These are phyloP conservation scores for Dicorynia guianensis DNA, from an alignment of 306 rosid species.

Conservation along the genomic window DNA sequence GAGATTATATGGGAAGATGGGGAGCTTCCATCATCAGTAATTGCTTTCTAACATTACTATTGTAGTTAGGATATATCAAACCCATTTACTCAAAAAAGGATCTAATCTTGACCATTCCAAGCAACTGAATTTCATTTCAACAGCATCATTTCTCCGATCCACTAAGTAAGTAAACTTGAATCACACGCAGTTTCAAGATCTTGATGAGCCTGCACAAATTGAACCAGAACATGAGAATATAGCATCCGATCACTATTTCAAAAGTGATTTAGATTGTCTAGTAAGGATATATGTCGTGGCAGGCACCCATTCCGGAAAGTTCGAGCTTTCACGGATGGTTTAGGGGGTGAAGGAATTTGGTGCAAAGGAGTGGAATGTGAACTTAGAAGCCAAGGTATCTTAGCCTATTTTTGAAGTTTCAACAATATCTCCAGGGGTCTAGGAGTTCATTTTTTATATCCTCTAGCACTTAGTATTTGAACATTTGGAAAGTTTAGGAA, in stretches of 20 bases:
- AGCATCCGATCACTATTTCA: slow-evolving; percentile 44
- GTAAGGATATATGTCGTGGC: no score
- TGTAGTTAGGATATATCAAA: slow-evolving; percentile 38
- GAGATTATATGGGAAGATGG: slow-evolving; percentile 89
- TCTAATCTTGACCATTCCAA: slow-evolving; percentile 64
- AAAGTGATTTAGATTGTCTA: no score
- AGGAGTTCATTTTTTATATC: no score
- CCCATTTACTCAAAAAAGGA: slow-evolving; percentile 44
- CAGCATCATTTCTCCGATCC: slow-evolving; percentile 61
- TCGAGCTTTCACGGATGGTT: no score
- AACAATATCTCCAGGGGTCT: no score
- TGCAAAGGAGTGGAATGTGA: slow-evolving; percentile 50
- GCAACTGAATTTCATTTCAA: slow-evolving; percentile 76
- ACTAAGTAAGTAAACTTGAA: slow-evolving; percentile 63
- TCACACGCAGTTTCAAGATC: slow-evolving; percentile 69
- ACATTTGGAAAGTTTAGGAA: no score
- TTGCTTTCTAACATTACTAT: slow-evolving; percentile 64
- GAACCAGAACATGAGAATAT: slow-evolving; percentile 58
- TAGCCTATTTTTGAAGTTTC: no score
- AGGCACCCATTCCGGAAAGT: slow-evolving; percentile 56
- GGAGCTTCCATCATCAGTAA: slow-evolving; percentile 78
- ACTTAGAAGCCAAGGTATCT: slow-evolving; percentile 83
- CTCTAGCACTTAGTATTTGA: no score
- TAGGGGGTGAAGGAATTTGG: no score
- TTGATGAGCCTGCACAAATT: slow-evolving; percentile 63